A percentile compares a stretch with the other conserved stretches of the same genome.
Evolutionary conservation across 495 filamentous ascomycete genomes (phyloP).

Genomic region (Coniosporium apollinis): DNA sequence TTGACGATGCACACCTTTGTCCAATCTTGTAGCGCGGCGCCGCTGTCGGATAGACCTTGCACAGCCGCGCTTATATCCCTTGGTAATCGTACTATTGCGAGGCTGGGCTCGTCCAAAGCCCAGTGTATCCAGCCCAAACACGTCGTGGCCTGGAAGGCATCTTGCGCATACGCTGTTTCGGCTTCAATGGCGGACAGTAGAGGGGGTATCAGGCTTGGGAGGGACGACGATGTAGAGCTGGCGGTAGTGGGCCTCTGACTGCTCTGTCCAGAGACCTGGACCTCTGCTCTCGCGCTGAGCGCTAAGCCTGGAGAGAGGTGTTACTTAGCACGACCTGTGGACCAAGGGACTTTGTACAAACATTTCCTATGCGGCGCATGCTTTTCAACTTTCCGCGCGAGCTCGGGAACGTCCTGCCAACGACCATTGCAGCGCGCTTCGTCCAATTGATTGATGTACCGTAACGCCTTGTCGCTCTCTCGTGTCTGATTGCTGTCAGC

Average conservation of each 20-base stretch:
- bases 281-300: conserved; percentile 57
- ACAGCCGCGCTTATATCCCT: conserved; percentile 38
- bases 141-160: conserved; percentile 61
- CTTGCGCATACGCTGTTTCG: conserved; percentile 40
- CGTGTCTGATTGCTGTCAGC: conserved; percentile 3
- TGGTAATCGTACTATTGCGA: conserved; percentile 45
- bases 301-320: conserved; percentile 42
- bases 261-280: conserved; percentile 37
- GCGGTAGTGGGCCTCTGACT: conserved; percentile 22
- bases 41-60: conserved; percentile 30
- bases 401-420: conserved; percentile 81
- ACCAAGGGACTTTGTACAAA: conserved; percentile 28
- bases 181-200: conserved; percentile 49
- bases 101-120: conserved; percentile 46
- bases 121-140: conserved; percentile 75
- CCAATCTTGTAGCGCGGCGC: conserved; percentile 43
- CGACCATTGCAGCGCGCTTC: conserved; percentile 69
- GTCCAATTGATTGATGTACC: conserved; percentile 68
- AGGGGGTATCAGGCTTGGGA: conserved; percentile 43
- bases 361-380: conserved; percentile 78
- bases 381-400: conserved; percentile 80
- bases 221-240: conserved; percentile 28
- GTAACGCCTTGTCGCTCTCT: conserved; percentile 49
- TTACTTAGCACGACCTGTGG: conserved; percentile 1
- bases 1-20: conserved; percentile 66